A percentile compares a stretch with the other conserved stretches of the same genome.
Evolutionary conservation across 2,329 filamentous ascomycete species (phyloP).

Genomic region (Lomentospora prolificans): DNA sequence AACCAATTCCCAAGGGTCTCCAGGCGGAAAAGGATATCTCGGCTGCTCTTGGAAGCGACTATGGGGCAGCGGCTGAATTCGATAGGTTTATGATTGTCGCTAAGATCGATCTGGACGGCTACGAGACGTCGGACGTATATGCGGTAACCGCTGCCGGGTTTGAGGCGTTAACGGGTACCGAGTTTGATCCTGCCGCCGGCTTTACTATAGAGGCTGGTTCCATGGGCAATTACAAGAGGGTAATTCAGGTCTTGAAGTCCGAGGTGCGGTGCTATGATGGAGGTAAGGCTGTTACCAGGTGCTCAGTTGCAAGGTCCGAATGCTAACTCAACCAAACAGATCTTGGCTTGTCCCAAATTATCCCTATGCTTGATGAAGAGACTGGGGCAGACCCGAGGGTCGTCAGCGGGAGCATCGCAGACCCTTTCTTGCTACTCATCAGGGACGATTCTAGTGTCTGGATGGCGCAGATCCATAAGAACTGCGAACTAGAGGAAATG

Average conservation of each 20-base stretch:
- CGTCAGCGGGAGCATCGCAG: slow-evolving; percentile 70
- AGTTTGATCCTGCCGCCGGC: slow-evolving; percentile 86
- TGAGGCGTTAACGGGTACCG: slow-evolving; percentile 67
- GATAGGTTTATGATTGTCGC: slow-evolving; percentile 79
- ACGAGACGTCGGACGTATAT: slow-evolving; percentile 71
- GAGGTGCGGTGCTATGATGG: slow-evolving; percentile 88
- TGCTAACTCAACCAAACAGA: slow-evolving; percentile 39
- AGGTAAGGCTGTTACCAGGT: slow-evolving; percentile 43
- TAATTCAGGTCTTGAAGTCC: slow-evolving; percentile 78
- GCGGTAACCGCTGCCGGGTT: slow-evolving; percentile 63
- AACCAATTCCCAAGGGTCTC: slow-evolving; percentile 46
- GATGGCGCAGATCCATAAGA: slow-evolving; percentile 61
- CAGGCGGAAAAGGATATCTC: slow-evolving; percentile 39
- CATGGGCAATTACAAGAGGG: slow-evolving; percentile 67
- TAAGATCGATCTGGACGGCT: slow-evolving; percentile 57
- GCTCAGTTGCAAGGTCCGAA: background rate
- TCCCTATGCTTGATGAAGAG: slow-evolving; percentile 87
- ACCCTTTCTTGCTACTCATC: slow-evolving; percentile 76
- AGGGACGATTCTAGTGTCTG: slow-evolving; percentile 75
- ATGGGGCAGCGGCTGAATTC: slow-evolving; percentile 46
- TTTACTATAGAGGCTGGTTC: slow-evolving; percentile 78
- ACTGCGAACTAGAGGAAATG: slow-evolving; percentile 77
- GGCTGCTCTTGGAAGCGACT: slow-evolving; percentile 42
- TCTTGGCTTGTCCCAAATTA: slow-evolving; percentile 78
- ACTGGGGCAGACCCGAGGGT: slow-evolving; percentile 72